A percentile compares a stretch with the other conserved stretches of the same genome.
phyloP scores from a whole-genome alignment of 495 filamentous ascomycete genomes.

The Tetracladium marchalianum region DNA sequence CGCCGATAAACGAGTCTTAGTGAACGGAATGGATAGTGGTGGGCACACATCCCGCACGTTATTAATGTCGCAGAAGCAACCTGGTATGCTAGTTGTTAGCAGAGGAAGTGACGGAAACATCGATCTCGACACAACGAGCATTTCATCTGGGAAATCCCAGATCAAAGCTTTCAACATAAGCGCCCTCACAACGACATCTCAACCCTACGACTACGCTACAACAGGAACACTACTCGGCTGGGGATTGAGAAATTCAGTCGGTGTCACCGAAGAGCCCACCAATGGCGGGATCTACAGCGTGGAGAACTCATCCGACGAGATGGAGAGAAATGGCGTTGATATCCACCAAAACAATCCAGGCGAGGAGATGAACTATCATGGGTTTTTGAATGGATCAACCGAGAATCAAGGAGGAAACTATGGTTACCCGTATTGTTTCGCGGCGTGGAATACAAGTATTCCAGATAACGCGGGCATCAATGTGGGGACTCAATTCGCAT shows the following conservation, averaged over 20 bases:
- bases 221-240: slow-evolving; percentile 55
- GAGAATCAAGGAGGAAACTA: slow-evolving; percentile 34
- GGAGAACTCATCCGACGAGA: slow-evolving; percentile 61
- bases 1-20: slow-evolving; percentile 31
- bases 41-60: slow-evolving; percentile 58
- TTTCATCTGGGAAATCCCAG: slow-evolving; percentile 46
- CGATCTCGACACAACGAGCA: slow-evolving; percentile 36
- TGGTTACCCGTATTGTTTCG: slow-evolving; percentile 63
- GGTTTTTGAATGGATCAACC: slow-evolving; percentile 40
- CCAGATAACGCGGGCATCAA: slow-evolving; percentile 34
- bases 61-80: slow-evolving; percentile 37
- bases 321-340: slow-evolving; percentile 44
- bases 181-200: slow-evolving; percentile 9
- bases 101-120: slow-evolving; percentile 53
- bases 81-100: slow-evolving; percentile 45
- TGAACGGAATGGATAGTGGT: slow-evolving; percentile 47
- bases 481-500: slow-evolving; percentile 40
- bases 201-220: slow-evolving; percentile 30
- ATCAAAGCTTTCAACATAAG: slow-evolving; percentile 57
- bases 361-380: slow-evolving; percentile 67
- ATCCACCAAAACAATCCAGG: slow-evolving; percentile 63
- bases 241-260: slow-evolving; percentile 65
- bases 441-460: slow-evolving; percentile 47
- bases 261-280: slow-evolving; percentile 47
- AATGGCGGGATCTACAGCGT: slow-evolving; percentile 53